Evolutionary conservation across 2,329 filamentous ascomycete genomes (phyloP), one percentile per base, ranked within the genome.

Genomic region (Cercospora zeina): DNA sequence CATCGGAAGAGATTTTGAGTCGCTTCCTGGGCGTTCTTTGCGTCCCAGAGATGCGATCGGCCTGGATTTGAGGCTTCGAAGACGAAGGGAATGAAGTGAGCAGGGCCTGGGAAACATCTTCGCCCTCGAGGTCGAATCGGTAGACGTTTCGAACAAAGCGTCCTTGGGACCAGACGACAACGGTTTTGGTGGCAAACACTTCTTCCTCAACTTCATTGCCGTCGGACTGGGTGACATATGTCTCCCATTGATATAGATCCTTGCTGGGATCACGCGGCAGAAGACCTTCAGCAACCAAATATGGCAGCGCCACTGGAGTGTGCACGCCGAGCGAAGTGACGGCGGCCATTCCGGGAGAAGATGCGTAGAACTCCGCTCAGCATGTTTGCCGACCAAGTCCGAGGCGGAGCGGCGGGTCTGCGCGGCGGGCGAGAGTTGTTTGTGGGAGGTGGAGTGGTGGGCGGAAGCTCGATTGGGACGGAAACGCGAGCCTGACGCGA

Each of bases 241-340:
- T 87, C 34, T 90, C 84, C 93, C 95, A 97, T 62, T 80, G 81
- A 75, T 96, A 97, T 4, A 83, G 82, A 34, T 85, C 81, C 27
- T 84, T 77, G 16, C 85, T 77, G 3, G 90, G 85, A 65, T 95
- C 84, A 50, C 83, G 76, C 16, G 88, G 85, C 1, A 97, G 81
- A 42, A 96, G 83, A 62, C 87, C 84, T 77, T 97, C 93, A 69
- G 88, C 83, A 69, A 96, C 84, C 67, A 96, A 87, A 80, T 95
- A 91, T 65, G 86, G 86, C 67, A 97, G 82, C 67, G 89, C 92
- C 64, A 89, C 86, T 64, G 96, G 93, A 79, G 89, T 87, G 80
- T 97, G 93, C 73, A 96, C 83, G 76, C 95, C 95, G 72, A 97
- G 85, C 67, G 93, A 97, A 77, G 87, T 90, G 78, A 97, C 86